Evolutionary conservation across 2,329 filamentous ascomycete genomes (phyloP).

Genomic region (Fusarium sp.): DNA sequence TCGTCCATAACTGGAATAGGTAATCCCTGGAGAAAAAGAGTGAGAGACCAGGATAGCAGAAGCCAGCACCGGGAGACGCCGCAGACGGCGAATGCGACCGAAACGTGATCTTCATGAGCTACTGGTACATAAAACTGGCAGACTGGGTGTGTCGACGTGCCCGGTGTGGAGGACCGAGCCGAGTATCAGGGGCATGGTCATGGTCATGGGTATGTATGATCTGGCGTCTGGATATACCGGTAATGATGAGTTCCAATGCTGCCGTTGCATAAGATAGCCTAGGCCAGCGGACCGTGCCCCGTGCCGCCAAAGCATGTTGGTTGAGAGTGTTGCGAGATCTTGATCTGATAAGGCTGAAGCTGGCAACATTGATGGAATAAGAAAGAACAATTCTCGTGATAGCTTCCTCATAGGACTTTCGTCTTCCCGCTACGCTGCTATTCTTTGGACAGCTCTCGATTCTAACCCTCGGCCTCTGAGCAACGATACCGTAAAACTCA

Average conservation of each 20-base stretch:
- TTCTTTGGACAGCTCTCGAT: neutral
- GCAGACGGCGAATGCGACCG: constrained; percentile 3
- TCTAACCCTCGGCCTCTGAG: neutral
- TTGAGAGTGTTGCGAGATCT: constrained; percentile 3
- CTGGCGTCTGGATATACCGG: neutral
- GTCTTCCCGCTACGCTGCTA: neutral
- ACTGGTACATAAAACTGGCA: too few species aligned
- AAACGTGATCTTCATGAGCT: constrained; percentile 17
- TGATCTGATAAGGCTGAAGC: constrained; percentile 25
- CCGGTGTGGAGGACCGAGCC: constrained; percentile 22
- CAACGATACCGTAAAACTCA: neutral
- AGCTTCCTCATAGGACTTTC: neutral
- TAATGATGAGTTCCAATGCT: neutral
- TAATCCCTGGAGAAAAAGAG: neutral
- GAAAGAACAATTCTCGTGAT: neutral
- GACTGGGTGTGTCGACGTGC: constrained; percentile 20
- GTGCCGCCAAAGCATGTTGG: constrained; percentile 11
- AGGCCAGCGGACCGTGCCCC: constrained; percentile 19
- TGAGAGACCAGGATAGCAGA: neutral
- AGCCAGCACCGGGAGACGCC: constrained; percentile 14
- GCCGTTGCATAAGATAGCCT: neutral
- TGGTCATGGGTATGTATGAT: neutral
- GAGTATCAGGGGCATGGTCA: constrained; percentile 5
- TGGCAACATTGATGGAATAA: neutral
- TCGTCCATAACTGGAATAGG: neutral